phyloP scores from a whole-genome alignment of 163 green algal species.

The Scenedesmus sp. region DNA sequence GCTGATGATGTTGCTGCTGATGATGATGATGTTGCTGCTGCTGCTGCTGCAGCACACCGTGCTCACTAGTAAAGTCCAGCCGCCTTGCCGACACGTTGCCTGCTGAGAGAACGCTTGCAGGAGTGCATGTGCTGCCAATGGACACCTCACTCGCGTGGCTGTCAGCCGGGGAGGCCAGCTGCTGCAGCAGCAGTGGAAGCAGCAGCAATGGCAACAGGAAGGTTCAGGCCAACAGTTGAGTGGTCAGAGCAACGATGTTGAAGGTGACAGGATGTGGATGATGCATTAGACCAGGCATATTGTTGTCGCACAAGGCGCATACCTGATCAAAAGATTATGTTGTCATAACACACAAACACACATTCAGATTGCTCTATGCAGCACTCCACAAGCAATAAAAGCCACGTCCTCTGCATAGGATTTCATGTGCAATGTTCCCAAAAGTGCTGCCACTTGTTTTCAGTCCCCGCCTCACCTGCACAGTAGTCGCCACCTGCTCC shows the following conservation, averaged over 20 bases:
- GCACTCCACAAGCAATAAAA: no score
- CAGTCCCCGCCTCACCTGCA: neutral
- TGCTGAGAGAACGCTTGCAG: neutral
- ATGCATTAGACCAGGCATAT: neutral
- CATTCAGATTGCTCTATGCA: neutral
- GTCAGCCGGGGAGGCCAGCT: conserved; percentile 6
- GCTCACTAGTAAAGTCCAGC: conserved; percentile 32
- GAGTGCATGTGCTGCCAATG: conserved; percentile 41
- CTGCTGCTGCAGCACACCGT: neutral
- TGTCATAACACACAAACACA: neutral
- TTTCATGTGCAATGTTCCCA: neutral
- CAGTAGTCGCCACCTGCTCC: neutral
- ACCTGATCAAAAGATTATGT: neutral
- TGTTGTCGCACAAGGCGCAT: neutral
- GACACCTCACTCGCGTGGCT: conserved; percentile 51
- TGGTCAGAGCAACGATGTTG: no score
- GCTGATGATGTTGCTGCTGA: no score
- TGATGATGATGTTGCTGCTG: neutral
- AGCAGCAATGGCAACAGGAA: neutral
- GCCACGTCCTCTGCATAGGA: no score
- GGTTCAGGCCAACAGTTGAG: no score
- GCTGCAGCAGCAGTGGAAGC: neutral
- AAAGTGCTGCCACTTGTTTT: no score
- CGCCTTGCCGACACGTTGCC: neutral
- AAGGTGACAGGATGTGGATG: no score